These are phyloP conservation scores for Rhinocladiella similis DNA, from an alignment of 2,329 filamentous ascomycete species.

Conservation along the genomic window DNA sequence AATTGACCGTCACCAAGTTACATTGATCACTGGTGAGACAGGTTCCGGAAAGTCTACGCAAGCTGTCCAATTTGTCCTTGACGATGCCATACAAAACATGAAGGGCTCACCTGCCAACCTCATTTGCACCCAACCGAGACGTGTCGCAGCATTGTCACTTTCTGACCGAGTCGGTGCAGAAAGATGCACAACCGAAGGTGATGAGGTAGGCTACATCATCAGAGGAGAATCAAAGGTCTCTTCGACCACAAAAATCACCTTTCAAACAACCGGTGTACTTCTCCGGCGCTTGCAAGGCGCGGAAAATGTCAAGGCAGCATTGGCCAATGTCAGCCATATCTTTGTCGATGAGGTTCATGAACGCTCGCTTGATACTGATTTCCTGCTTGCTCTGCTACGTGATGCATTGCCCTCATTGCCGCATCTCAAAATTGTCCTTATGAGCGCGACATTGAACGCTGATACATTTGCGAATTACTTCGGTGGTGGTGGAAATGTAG, in stretches of 20 bases:
- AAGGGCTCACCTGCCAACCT: conserved; percentile 82
- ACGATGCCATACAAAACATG: conserved; percentile 77
- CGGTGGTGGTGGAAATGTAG: conserved; percentile 65
- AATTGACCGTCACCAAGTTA: conserved; percentile 78
- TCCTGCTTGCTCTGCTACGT: conserved; percentile 81
- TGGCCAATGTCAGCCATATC: conserved; percentile 90
- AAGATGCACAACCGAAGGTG: conserved; percentile 75
- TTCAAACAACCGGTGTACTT: conserved; percentile 93
- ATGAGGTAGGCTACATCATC: conserved; percentile 89
- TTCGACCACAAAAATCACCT: conserved; percentile 81
- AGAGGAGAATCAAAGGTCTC: conserved; percentile 82
- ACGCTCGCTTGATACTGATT: conserved; percentile 90
- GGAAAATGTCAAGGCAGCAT: conserved; percentile 59
- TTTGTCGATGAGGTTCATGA: conserved; percentile 98
- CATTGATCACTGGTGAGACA: conserved; percentile 95
- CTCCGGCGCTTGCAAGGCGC: conserved; percentile 74
- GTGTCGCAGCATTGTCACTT: conserved; percentile 90
- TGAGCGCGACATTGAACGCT: conserved; percentile 95
- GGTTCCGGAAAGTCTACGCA: conserved; percentile 97
- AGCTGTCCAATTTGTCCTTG: conserved; percentile 91
- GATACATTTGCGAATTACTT: conserved; percentile 85
- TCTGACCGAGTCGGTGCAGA: conserved; percentile 95
- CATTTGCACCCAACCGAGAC: conserved; percentile 89
- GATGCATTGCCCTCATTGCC: conserved; percentile 74
- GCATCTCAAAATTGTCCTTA: conserved; percentile 86